Conservation (phyloP, 805 yeast genomes). For the Allodekkera sacchari region DNA sequence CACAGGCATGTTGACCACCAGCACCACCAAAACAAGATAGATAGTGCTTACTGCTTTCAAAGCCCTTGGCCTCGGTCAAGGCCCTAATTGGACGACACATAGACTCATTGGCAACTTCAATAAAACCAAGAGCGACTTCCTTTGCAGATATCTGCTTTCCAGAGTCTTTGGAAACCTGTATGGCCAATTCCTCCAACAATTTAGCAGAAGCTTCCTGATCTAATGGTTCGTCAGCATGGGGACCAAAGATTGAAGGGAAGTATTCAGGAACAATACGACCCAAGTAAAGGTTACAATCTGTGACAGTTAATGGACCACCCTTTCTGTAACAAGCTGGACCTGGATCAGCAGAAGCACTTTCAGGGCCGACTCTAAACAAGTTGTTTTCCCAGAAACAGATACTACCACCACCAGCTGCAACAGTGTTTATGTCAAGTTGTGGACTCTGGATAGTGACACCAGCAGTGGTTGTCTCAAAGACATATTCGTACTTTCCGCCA, state of each 20-base stretch:
- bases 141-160: conserved; percentile 27
- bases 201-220: conserved; percentile 26
- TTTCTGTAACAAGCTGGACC: conserved; percentile 42
- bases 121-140: conserved; percentile 38
- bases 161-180: conserved; percentile 28
- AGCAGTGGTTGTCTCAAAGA: conserved; percentile 25
- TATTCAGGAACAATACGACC: conserved; percentile 33
- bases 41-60: conserved; percentile 32
- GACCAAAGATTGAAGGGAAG: conserved; percentile 41
- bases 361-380: conserved; percentile 37
- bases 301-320: conserved; percentile 39
- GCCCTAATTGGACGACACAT: conserved; percentile 42
- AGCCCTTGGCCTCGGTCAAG: conserved; percentile 38
- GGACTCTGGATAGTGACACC: conserved; percentile 34
- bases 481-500: conserved; percentile 16
- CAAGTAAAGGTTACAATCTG: conserved; percentile 37
- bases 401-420: conserved; percentile 32
- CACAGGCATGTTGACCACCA: conserved; percentile 40
- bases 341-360: conserved; percentile 39
- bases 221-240: conserved; percentile 31
- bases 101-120: conserved; percentile 36
- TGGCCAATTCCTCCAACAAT: conserved; percentile 31
- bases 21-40: conserved; percentile 44
- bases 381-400: conserved; percentile 27
- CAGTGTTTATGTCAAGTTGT: conserved; percentile 30